phyloP scores from a whole-genome alignment of 768 basidiomycete species.

The Sarcodon aspratus region DNA sequence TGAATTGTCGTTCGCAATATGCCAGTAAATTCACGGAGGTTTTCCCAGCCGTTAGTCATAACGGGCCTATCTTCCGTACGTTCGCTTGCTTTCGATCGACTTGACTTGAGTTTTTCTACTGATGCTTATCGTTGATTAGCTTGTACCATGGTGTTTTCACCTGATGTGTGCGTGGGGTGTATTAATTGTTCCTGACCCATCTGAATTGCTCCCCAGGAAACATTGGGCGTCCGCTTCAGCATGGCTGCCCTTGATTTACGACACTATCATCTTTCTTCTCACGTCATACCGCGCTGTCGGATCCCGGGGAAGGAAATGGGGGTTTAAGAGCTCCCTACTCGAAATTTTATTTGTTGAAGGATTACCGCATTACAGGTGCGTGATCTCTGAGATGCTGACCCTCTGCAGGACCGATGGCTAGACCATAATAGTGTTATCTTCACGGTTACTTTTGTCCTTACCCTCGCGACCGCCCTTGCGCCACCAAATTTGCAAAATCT shows the following conservation, averaged over 20 bases:
- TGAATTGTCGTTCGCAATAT: background rate
- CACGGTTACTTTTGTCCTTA: constrained; percentile 23
- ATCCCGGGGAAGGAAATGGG: no score
- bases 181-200: background rate
- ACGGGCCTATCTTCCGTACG: constrained; percentile 23
- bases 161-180: constrained; percentile 12
- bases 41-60: constrained; percentile 3
- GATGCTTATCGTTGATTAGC: constrained; percentile 13
- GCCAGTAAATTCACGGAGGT: background rate
- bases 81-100: constrained; percentile 10
- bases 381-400: no score
- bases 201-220: constrained; percentile 4
- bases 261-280: constrained; percentile 23
- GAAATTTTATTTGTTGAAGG: no score
- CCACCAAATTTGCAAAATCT: constrained; percentile 21
- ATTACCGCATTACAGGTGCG: no score
- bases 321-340: no score
- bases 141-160: constrained; percentile 28
- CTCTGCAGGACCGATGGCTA: background rate
- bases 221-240: constrained; percentile 22
- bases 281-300: constrained; percentile 12
- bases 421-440: constrained; percentile 23
- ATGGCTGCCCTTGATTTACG: constrained; percentile 29
- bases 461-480: constrained; percentile 25
- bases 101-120: constrained; percentile 18